Evolutionary conservation across 2,329 filamentous ascomycete genomes (phyloP).

Genomic region (Fusarium marasasianum): DNA sequence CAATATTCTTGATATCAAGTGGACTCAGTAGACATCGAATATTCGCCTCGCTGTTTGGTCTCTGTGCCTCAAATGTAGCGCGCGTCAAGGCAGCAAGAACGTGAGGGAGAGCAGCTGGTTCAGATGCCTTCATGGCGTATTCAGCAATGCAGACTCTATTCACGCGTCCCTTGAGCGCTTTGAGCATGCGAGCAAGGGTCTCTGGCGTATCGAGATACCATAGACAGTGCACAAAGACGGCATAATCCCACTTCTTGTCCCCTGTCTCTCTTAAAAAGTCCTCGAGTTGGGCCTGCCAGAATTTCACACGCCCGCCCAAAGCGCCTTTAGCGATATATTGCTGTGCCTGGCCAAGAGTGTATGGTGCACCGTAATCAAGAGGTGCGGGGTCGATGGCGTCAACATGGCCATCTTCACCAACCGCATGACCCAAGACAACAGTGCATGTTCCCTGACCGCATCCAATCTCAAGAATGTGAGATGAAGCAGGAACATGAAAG

Average conservation of each 20-base stretch:
- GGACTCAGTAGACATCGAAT: slow-evolving; percentile 7
- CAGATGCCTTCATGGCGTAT: slow-evolving; percentile 14
- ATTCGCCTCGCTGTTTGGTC: background rate
- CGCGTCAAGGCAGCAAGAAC: background rate
- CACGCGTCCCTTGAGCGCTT: background rate
- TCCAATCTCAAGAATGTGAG: background rate
- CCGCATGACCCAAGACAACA: background rate
- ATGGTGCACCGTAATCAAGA: slow-evolving; percentile 15
- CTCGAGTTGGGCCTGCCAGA: background rate
- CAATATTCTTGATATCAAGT: background rate
- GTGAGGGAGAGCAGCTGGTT: background rate
- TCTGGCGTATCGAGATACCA: slow-evolving; percentile 6
- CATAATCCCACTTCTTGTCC: background rate
- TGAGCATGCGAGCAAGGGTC: background rate
- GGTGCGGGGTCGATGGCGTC: slow-evolving; percentile 18
- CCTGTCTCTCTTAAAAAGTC: background rate
- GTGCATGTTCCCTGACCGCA: slow-evolving; percentile 20
- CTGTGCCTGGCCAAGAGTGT: slow-evolving; percentile 12
- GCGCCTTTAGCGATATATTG: background rate
- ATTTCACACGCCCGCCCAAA: background rate
- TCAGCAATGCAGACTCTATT: slow-evolving; percentile 1
- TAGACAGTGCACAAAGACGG: slow-evolving; percentile 3
- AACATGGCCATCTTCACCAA: background rate
- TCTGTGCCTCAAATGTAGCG: slow-evolving; percentile 4
- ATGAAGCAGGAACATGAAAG: background rate